These are phyloP conservation scores for Solanum phureja DNA, from an alignment of 257 asterid genomes.

Conservation along the genomic window DNA sequence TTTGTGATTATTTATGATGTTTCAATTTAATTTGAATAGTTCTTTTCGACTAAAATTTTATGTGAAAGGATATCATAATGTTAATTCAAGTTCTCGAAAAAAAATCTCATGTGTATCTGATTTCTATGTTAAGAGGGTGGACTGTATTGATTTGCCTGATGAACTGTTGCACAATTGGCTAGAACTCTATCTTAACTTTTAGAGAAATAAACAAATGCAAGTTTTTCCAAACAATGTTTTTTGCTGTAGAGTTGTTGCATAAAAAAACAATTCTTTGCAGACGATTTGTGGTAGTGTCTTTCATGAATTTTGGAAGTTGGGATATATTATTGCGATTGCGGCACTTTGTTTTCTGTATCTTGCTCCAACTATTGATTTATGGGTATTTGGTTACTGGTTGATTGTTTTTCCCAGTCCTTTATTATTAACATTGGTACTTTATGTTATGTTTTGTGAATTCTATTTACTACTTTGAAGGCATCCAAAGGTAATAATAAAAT, in stretches of 20 bases:
- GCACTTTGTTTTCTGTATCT: not conserved
- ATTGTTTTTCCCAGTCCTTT: not conserved
- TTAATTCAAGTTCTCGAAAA: not conserved
- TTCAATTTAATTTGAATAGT: not conserved
- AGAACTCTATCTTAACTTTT: not conserved
- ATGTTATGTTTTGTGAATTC: not conserved
- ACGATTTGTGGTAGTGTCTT: not conserved
- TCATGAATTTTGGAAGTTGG: not conserved
- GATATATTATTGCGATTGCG: not conserved
- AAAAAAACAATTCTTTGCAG: not conserved
- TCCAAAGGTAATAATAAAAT: constrained; percentile 27
- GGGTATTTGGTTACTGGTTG: not conserved
- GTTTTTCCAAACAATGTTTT: not conserved
- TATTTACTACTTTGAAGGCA: not conserved
- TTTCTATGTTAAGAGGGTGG: not conserved
- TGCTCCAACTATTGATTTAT: not conserved
- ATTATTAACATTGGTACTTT: not conserved
- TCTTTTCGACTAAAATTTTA: no score
- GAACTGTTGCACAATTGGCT: not conserved
- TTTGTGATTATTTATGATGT: not conserved
- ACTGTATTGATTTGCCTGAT: not conserved
- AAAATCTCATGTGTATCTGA: not conserved
- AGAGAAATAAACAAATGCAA: no score
- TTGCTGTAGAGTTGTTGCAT: not conserved
- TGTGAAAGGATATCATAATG: not conserved